Percentiles rank a stretch among this genome's conserved stretches.
phyloP scores from a whole-genome alignment of 352 stramenopile species.

The Pythium apleroticum region DNA sequence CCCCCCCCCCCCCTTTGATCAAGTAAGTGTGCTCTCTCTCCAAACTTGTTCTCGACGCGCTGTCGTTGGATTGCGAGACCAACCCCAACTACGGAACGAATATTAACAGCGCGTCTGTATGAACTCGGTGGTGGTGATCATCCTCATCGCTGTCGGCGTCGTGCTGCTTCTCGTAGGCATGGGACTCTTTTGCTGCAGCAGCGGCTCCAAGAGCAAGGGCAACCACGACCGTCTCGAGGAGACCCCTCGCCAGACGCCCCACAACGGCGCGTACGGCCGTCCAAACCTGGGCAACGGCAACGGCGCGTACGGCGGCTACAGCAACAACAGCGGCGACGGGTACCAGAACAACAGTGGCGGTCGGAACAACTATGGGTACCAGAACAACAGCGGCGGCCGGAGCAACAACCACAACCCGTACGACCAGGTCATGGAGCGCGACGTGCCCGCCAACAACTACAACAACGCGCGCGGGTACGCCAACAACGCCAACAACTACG shows the following conservation, averaged over 20 bases:
- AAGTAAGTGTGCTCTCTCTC: background rate
- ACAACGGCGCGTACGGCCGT: slow-evolving; percentile 3
- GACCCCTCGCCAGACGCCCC: slow-evolving; percentile 14
- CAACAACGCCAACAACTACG: slow-evolving; percentile 11
- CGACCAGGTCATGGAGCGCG: slow-evolving; percentile 18
- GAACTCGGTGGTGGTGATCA: background rate
- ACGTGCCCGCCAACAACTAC: slow-evolving; percentile 33
- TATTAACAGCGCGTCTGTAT: slow-evolving; percentile 3
- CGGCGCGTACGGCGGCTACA: background rate
- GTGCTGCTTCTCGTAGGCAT: slow-evolving; percentile 12
- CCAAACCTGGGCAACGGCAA: background rate
- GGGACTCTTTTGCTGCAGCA: slow-evolving; percentile 22
- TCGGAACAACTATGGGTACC: background rate
- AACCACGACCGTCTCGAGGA: slow-evolving; percentile 6
- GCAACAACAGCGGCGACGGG: slow-evolving; percentile 4
- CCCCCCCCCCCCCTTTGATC: background rate
- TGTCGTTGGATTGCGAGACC: background rate
- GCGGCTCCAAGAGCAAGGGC: slow-evolving; percentile 15
- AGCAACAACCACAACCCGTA: slow-evolving; percentile 14
- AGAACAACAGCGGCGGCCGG: background rate
- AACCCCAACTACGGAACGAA: background rate
- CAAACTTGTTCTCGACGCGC: background rate
- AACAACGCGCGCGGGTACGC: background rate
- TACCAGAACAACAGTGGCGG: slow-evolving; percentile 8
- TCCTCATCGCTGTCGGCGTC: background rate